Conservation (phyloP, 345 rosid genomes). For the Arabis hirsuta region DNA sequence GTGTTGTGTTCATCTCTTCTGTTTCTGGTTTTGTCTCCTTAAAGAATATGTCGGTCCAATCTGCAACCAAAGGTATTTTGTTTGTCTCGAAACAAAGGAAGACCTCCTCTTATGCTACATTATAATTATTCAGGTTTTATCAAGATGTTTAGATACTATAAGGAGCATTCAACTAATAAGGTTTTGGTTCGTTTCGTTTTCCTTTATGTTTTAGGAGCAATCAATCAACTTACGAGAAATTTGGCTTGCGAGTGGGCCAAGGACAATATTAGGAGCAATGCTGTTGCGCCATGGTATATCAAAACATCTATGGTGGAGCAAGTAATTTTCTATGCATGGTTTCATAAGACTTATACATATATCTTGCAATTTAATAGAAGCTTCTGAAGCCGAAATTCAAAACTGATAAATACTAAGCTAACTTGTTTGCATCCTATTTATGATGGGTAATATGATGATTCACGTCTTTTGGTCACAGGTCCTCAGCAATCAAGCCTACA, state of each 20-base stretch:
- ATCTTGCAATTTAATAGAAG: background rate
- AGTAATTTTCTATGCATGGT: slow-evolving; percentile 50
- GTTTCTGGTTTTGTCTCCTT: slow-evolving; percentile 76
- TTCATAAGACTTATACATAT: background rate
- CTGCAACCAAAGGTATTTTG: slow-evolving; percentile 71
- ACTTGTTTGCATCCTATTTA: background rate
- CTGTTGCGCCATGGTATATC: slow-evolving; percentile 91
- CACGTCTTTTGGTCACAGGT: slow-evolving; percentile 33
- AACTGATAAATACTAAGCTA: background rate
- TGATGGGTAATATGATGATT: slow-evolving; percentile 5
- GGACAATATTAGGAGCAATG: slow-evolving; percentile 78
- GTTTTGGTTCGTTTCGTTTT: background rate
- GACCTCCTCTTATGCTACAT: slow-evolving; percentile 2
- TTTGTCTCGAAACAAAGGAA: background rate
- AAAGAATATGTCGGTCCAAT: slow-evolving; percentile 72
- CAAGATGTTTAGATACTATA: background rate
- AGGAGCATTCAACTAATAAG: slow-evolving; percentile 56
- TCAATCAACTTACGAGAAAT: slow-evolving; percentile 71
- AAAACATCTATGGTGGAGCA: slow-evolving; percentile 81
- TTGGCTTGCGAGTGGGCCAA: slow-evolving; percentile 90
- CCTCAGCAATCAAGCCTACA: slow-evolving; percentile 40
- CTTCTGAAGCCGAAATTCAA: background rate
- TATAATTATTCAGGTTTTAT: background rate
- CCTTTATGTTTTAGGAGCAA: slow-evolving; percentile 57
- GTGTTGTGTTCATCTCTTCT: slow-evolving; percentile 74